Conservation (phyloP, 768 basidiomycete species). For the Lactifluus piperatus region DNA sequence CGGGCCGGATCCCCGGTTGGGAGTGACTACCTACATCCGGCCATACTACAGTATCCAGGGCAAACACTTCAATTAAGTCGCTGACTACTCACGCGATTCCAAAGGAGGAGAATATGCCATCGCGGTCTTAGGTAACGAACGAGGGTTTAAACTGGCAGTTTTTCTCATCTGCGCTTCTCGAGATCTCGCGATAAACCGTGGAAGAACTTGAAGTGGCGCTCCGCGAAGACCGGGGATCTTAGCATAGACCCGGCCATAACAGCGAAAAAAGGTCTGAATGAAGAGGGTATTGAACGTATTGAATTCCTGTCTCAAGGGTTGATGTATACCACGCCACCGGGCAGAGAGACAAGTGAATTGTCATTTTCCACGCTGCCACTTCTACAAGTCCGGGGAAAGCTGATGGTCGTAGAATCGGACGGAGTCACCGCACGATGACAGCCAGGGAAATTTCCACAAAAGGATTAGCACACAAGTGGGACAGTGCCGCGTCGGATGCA, state of each 20-base stretch:
- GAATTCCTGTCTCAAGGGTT: constrained; percentile 4
- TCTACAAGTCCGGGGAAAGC: background rate
- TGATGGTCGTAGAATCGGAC: constrained; percentile 1
- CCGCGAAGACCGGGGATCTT: constrained; percentile 10
- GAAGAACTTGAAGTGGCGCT: constrained; percentile 17
- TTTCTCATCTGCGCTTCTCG: constrained; percentile 4
- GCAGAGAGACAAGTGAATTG: constrained; percentile 1
- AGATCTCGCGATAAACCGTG: constrained; percentile 8
- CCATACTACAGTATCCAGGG: background rate
- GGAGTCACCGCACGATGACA: background rate
- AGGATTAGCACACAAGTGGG: background rate
- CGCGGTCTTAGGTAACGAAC: constrained; percentile 6
- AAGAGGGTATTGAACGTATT: background rate
- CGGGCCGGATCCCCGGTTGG: background rate
- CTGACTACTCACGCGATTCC: background rate
- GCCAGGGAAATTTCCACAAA: background rate
- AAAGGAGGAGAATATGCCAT: constrained; percentile 5
- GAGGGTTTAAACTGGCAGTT: background rate
- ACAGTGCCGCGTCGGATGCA: background rate
- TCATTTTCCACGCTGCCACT: background rate
- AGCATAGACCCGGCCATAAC: background rate
- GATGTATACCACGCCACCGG: background rate
- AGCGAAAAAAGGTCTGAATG: background rate
- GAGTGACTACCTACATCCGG: background rate
- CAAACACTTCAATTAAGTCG: background rate